phyloP scores from a whole-genome alignment of 169 alveolate genomes.

The Blepharisma undulans region DNA sequence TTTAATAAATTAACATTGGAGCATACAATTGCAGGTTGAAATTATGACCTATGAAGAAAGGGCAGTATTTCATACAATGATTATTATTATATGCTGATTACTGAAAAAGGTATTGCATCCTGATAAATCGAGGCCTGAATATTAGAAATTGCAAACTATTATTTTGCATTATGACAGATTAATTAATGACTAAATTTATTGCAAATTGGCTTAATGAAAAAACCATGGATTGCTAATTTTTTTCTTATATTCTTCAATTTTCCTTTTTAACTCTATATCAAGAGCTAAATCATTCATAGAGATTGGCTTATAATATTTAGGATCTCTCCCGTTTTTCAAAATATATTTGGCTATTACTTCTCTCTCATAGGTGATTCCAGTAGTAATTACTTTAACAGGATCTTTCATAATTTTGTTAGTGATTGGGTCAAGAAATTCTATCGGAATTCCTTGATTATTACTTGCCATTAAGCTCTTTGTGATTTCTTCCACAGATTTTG shows the following conservation, averaged over 20 bases:
- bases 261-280: neutral
- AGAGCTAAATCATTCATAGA: neutral
- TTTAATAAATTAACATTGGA: too few species aligned
- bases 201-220: too few species aligned
- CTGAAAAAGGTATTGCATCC: too few species aligned
- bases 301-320: neutral
- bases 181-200: too few species aligned
- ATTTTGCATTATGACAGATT: too few species aligned
- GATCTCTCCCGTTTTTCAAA: neutral
- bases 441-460: neutral
- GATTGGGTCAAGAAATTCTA: neutral
- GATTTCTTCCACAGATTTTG: neutral
- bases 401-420: neutral
- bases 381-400: neutral
- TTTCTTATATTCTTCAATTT: neutral
- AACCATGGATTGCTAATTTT: neutral
- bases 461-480: neutral
- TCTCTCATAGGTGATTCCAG: neutral
- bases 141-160: too few species aligned
- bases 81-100: too few species aligned
- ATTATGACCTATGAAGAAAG: too few species aligned
- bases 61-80: too few species aligned
- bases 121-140: too few species aligned
- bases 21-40: too few species aligned
- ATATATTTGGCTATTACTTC: neutral